Evolutionary conservation across 371 early-diverging fungal species (phyloP), one percentile per base, ranked within the genome.

Genomic region (Lichtheimia ornata): DNA sequence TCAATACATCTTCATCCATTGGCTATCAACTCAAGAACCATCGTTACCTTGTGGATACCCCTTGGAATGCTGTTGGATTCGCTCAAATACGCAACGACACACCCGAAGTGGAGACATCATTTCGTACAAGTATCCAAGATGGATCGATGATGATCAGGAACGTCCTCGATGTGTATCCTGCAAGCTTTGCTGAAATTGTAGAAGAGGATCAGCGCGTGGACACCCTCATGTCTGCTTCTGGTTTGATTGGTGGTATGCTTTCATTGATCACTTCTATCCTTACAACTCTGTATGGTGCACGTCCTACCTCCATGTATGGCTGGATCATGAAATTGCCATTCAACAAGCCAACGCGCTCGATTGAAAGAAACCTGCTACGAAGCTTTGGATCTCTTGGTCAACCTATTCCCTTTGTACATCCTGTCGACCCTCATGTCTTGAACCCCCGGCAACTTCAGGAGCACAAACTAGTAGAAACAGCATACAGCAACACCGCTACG

Each of bases 311-410:
- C 17, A 30, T 41, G 7, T 43, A 22, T 30, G 56, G 56, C 2
- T 3, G 28, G 9, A 14, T 55, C 18, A 30, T 40, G n/a, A 25
- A 41, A 18, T 55, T 40, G 2, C 9, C 43, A 3, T 11, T 40
- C 4, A 18, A 41, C 9, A 40, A 22, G 20, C 18, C 40, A 2
- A 30, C 40, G 3, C 40, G 12, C 0, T 55, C 56, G 2, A 15
- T 55, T 6, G 12, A 30, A 5, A 20, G 35, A 3, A 4, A 55
- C 12, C 17, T 55, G 11, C 14, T 40, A 51, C 24, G 62, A 54
- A 40, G 56, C 61, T 42, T 44, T 54, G 28, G 72, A 2, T 3
- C 4, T 14, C 24, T 56, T 20, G 30, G 35, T 12, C 40, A 22
- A 42, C 56, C 56, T 2, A 55, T 55, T 5, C 56, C 56, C 4